Base-by-base conservation (phyloP, 1,284 basidiomycete species). In the Ceratobasidium sp. region DNA sequence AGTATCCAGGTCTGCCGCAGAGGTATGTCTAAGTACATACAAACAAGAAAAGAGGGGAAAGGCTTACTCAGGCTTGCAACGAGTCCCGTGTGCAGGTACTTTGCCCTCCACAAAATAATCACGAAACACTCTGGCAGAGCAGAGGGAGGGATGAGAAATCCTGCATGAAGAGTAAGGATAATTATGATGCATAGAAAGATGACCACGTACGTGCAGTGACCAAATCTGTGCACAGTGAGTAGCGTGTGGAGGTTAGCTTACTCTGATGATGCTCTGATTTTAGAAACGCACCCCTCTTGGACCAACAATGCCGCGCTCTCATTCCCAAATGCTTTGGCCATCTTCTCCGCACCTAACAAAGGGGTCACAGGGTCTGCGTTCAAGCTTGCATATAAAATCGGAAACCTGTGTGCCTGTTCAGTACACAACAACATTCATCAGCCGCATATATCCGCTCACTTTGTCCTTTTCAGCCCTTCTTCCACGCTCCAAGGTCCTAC, bases 351-450 rank as follows among this genome's bases (percentile, higher is more conserved):
- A 0, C 73, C 53, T 0, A 60, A 17, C 10, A 73, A 58, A 1
- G 75, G 75, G 15, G 75, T 75, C 38, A 75, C 74, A 10, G 74
- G 73, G 52, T 75, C 75, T 31, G 71, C 71, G 0, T 69, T 71
- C 29, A 65, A 69, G 12, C 72, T 71, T 34, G 74, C n/a, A 64
- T 74, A 74, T 34, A 76, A 35, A 31, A 75, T 68, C 7, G 74
- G 73, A 65, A 57, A 68, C 17, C 67, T n/a, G n/a, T 73, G 65
- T 32, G 1, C 20, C 7, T 13, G 10, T 12, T 13, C 20, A 34
- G 25, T 32, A n/a, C n/a, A n/a, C 40, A 27, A 22, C 31, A 52
- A 13, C 7, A 8, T 13, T 13, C n/a, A 58, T n/a, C n/a, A 32
- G 42, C 1, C 2, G 13, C 4, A 13, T 6, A 10, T 13, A 7